Percentiles rank a stretch among this genome's conserved stretches.
Conservation (phyloP, 768 basidiomycete species). For the Lactarius akahatsu region DNA sequence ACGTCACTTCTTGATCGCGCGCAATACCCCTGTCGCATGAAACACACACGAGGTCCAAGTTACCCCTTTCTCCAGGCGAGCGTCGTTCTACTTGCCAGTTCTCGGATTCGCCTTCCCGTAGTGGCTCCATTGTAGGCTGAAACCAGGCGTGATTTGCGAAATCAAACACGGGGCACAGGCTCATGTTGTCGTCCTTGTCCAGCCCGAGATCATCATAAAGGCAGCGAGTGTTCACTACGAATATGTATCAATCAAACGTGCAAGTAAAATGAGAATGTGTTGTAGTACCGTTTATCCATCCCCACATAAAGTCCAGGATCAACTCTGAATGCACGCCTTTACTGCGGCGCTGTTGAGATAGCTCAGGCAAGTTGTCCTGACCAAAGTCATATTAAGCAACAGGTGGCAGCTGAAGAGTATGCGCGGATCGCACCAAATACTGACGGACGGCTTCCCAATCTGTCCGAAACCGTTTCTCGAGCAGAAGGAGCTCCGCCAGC, state of each 20-base stretch:
- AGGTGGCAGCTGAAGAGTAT: background rate
- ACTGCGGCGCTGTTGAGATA: conserved; percentile 2
- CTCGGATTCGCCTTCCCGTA: conserved; percentile 21
- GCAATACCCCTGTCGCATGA: conserved; percentile 39
- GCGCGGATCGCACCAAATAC: conserved; percentile 50
- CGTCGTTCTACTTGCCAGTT: conserved; percentile 11
- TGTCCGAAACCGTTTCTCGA: conserved; percentile 49
- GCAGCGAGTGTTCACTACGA: conserved; percentile 86
- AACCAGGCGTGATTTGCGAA: conserved; percentile 75
- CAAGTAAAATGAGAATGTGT: conserved; percentile 12
- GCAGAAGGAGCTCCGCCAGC: conserved; percentile 40
- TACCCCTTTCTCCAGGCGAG: conserved; percentile 11
- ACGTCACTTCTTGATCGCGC: conserved; percentile 63
- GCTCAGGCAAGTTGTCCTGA: conserved; percentile 16
- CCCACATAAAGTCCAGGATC: conserved; percentile 70
- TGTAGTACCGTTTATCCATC: conserved; percentile 81
- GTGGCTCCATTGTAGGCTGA: conserved; percentile 46
- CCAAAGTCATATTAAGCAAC: conserved; percentile 8
- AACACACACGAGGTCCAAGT: conserved; percentile 53
- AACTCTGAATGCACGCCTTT: conserved; percentile 19
- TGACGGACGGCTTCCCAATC: conserved; percentile 57
- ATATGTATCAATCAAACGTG: conserved; percentile 15
- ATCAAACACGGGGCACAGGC: conserved; percentile 87
- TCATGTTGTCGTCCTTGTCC: conserved; percentile 69
- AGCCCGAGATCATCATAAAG: conserved; percentile 65